phyloP scores from a whole-genome alignment of 257 asterid species.

The Prunella vulgaris region DNA sequence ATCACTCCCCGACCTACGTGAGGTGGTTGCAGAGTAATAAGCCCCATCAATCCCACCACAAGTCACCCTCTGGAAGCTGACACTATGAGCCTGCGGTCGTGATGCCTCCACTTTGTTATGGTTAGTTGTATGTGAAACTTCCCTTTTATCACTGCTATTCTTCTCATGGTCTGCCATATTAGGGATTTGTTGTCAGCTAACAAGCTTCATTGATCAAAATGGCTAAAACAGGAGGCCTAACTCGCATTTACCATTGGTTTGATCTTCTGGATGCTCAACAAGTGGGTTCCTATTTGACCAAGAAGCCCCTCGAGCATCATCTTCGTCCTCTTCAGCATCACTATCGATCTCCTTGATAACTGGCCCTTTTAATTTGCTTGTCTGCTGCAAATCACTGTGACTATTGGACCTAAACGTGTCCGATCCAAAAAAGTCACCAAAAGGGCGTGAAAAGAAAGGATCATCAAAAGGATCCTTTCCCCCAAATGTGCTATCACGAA shows the following conservation, averaged over 20 bases:
- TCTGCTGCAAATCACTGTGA: slow-evolving; percentile 18
- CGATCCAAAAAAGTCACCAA: slow-evolving; percentile 29
- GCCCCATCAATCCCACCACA: slow-evolving; percentile 78
- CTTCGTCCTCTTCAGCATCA: slow-evolving; percentile 37
- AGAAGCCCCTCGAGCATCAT: slow-evolving; percentile 11
- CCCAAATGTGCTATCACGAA: slow-evolving; percentile 37
- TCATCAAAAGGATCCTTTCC: slow-evolving; percentile 64
- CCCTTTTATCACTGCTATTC: slow-evolving; percentile 21
- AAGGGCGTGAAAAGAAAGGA: slow-evolving; percentile 57
- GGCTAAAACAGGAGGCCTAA: background rate
- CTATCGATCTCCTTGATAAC: slow-evolving; percentile 58
- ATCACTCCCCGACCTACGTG: slow-evolving; percentile 49
- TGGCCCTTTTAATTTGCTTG: slow-evolving; percentile 34
- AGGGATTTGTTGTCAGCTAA: background rate
- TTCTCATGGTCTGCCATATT: slow-evolving; percentile 33
- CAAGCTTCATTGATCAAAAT: background rate
- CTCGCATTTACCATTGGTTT: slow-evolving; percentile 37
- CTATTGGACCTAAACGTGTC: slow-evolving; percentile 21
- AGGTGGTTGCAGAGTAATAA: slow-evolving; percentile 60
- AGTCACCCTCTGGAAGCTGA: slow-evolving; percentile 63
- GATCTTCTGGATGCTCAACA: slow-evolving; percentile 85
- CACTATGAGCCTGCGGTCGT: slow-evolving; percentile 25
- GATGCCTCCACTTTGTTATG: slow-evolving; percentile 22
- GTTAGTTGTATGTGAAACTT: slow-evolving; percentile 9
- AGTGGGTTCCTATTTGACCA: slow-evolving; percentile 47